Percentiles rank a stretch among this genome's conserved stretches.
phyloP scores from a whole-genome alignment of 2,329 filamentous ascomycete genomes.

The Ramularia endophylla region DNA sequence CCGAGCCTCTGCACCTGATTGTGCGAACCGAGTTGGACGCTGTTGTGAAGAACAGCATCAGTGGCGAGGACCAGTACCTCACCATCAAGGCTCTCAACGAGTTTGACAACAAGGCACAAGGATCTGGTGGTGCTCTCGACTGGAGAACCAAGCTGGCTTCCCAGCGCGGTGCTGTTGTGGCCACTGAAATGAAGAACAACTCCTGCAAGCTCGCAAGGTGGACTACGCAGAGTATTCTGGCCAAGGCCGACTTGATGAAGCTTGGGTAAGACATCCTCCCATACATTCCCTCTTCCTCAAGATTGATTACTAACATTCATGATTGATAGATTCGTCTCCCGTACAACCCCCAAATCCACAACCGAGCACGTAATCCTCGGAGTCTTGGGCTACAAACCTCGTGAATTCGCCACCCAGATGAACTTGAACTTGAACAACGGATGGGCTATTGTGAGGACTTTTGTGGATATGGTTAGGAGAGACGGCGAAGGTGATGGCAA shows the following conservation, averaged over 20 bases:
- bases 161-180: constrained; percentile 93
- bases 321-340: constrained; percentile 87
- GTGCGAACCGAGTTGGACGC: constrained; percentile 95
- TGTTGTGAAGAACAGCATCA: constrained; percentile 89
- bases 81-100: constrained; percentile 97
- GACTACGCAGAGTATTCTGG: constrained; percentile 95
- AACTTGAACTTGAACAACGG: constrained; percentile 95
- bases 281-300: too few species aligned
- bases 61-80: constrained; percentile 83
- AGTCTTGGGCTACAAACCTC: constrained; percentile 95
- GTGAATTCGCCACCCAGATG: constrained; percentile 97
- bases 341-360: constrained; percentile 83
- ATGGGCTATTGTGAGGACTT: constrained; percentile 98
- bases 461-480: constrained; percentile 86
- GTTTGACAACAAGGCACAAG: constrained; percentile 97
- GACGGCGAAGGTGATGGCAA: constrained; percentile 60
- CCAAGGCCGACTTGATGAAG: constrained; percentile 98
- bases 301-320: too few species aligned
- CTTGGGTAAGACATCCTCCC: constrained; percentile 87
- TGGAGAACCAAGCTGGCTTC: constrained; percentile 93
- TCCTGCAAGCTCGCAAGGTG: constrained; percentile 96
- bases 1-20: constrained; percentile 86
- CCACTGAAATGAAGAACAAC: constrained; percentile 99
- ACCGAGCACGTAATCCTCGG: constrained; percentile 93
- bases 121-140: constrained; percentile 89